Base-by-base conservation (phyloP, 2,329 filamentous ascomycete genomes). In the Cryphonectria radicalis region DNA sequence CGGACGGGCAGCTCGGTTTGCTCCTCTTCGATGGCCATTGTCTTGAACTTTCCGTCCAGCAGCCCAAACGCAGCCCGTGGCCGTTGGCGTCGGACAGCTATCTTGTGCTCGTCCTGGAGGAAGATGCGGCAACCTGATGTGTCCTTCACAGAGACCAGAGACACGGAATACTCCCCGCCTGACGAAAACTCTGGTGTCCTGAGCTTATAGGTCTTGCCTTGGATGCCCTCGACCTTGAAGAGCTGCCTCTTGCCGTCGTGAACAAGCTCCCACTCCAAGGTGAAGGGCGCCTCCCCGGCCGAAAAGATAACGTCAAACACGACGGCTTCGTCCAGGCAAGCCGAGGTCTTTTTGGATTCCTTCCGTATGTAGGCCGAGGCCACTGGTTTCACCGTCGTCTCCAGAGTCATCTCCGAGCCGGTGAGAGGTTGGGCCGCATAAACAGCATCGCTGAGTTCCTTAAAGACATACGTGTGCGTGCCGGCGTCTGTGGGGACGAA, bases 331-430 rank as follows among this genome's bases (percentile, higher is more conserved):
- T 96, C 94, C 69, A 98, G 91, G 78, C 96, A 99, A 65, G 92
- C 90, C 76, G 88, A 90, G 72, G 90, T 85, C 32, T 82, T 82
- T 53, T 85, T 83, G 28, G 86, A 83, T 10, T 85, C 83, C 37
- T 86, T 83, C 60, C 88, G 85, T 69, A 94, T 86, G 73, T 91
- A 89, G 35, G 95, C 95, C 13, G 92, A 93, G 8, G 96, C 95
- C 4, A 95, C 93, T 13, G 96, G 96, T 80, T 97, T 97, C 75
- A 99, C 95, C 76, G 94, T 91, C 80, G 98, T 95, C 80, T 97
- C 92, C 57, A 98, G 83, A 13, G 89, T 81, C 73, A 91, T 87
- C 66, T 87, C 86, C 17, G 87, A 82, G 55, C 91, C 89, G 40
- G 85, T 85, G 32, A 97, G 82, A 37, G 86, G 84, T 66, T 91